These are phyloP conservation scores for Avena atlantica DNA, from an alignment of 176 grass and related monocot genomes.

Conservation along the genomic window DNA sequence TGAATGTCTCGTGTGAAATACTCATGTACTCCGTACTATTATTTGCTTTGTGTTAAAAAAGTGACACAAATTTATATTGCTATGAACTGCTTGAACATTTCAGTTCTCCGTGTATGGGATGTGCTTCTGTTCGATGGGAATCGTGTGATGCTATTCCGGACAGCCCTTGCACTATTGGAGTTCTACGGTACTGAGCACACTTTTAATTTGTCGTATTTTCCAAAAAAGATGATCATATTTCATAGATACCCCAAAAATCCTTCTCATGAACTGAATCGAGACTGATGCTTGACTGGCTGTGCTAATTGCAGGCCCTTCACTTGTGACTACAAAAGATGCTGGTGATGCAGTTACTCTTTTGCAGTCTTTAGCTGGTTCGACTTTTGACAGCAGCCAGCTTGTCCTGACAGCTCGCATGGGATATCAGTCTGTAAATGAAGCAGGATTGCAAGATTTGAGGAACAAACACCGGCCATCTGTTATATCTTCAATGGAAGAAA, in stretches of 20 bases:
- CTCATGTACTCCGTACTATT: not conserved
- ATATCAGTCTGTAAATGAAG: constrained; percentile 83
- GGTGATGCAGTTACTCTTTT: constrained; percentile 96
- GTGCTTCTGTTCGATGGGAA: constrained; percentile 93
- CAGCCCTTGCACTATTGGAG: constrained; percentile 85
- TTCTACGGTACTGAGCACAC: constrained; percentile 75
- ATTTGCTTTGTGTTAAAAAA: constrained; percentile 21
- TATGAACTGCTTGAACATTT: constrained; percentile 51
- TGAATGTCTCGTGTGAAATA: constrained; percentile 19
- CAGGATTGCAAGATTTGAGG: constrained; percentile 78
- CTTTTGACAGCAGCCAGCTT: constrained; percentile 98
- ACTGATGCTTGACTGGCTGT: constrained; percentile 29
- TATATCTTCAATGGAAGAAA: constrained; percentile 85
- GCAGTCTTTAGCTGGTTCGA: constrained; percentile 94
- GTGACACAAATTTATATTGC: constrained; percentile 13
- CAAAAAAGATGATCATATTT: constrained; percentile 37
- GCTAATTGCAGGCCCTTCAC: constrained; percentile 78
- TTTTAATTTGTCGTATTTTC: constrained; percentile 33
- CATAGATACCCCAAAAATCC: not conserved
- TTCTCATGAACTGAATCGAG: not conserved
- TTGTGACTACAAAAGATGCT: constrained; percentile 95
- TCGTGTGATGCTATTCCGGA: constrained; percentile 92
- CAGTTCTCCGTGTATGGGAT: constrained; percentile 98
- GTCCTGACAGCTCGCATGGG: constrained; percentile 97
- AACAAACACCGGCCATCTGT: constrained; percentile 86